Evolutionary conservation across 352 stramenopile genomes (phyloP), one percentile per base, ranked within the genome.

Genomic region (Phytophthora colocasiae): DNA sequence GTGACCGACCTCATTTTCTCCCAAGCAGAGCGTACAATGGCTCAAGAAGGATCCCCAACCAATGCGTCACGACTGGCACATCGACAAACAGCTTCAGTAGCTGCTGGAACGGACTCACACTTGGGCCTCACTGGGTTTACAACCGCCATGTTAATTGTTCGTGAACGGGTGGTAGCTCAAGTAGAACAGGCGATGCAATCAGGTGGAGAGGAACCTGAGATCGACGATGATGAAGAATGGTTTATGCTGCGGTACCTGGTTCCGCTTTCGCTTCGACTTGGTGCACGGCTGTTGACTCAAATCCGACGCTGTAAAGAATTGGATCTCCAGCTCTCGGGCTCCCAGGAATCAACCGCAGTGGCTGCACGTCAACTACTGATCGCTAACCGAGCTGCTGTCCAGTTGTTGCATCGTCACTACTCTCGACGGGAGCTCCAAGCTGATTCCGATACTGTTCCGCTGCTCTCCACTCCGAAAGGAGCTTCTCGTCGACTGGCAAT

Each of bases 151-250:
- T 48, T 83, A 29, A 81, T 89, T 51, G 78, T 89, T 7, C 68
- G 78, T 6, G 81, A 91, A 43, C 73, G 80, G 6, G 74, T 83
- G 15, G 77, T 85, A 22, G 70, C 77, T 11, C 55, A 80, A 47
- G 55, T 62, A n/a, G 81, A 88, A 41, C 75, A 84, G 17, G 66
- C 67, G 10, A 59, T 58, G 47, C 58, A 74, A 51, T 46, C 49
- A 8, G 50, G 63, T n/a, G 53, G 69, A 38, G 62, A 69, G 1
- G 52, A 66, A 19, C 34, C 60, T 5, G 75, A 85, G 46, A 89
- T 89, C 38, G 76, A 89, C 22, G 75, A 89, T 58, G 81, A 85
- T 57, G 79, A 87, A 36, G 81, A 85, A 57, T 89, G 81, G 79
- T 86, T 90, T 41, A 74, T 87, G 59, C 67, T 78, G 17, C 78